Evolutionary conservation across 2,329 filamentous ascomycete species (phyloP), one percentile per base, ranked within the genome.

Genomic region (Cladosporium sp.): DNA sequence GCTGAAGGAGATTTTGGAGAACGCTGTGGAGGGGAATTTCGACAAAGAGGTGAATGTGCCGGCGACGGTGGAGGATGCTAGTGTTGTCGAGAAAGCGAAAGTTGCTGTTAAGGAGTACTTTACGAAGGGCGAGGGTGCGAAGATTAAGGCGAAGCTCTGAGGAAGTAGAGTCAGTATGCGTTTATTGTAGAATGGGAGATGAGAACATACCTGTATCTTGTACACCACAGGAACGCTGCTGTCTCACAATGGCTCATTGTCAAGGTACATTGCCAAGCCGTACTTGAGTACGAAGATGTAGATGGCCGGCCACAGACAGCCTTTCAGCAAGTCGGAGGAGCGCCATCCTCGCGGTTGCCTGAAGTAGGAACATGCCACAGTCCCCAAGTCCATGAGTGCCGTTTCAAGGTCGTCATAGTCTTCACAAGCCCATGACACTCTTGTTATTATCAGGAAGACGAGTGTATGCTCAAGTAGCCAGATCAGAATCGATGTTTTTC

Each of bases 1-100:
- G 34, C 79, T 97, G 76, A 84, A 91, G 34, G 91, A 96, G 79
- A 79, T 97, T 70, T 80, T 96, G 18, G 93, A 97, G 80, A 92
- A 96, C 74, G 92, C 87, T 0, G 87, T 89, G 5, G 85, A 89
- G 66, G 91, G 86, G 0, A 86, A 93, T 28, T 90, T 90, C 71
- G 88, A 89, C 18, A 90, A 87, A 75, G 81, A 86, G 57, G 89
- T 97, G 1, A 83, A 83, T 67, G 86, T 94, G 54, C 93, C 93
- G 10, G 91, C 90, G 28, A 97, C 93, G 3, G 90, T 97, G 56
- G 93, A 97, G 79, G 93, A 97, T 79, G 80, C 80, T 0, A 83
- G 85, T 30, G 91, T 90, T 10, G 87, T 97, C 8, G 87, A 89
- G 23, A 87, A 91, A 64, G 93, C 92, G 54, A 87, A 88, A 77